These are phyloP conservation scores for Nicotiana rustica DNA, from an alignment of 305 asterid genomes.

Conservation along the genomic window DNA sequence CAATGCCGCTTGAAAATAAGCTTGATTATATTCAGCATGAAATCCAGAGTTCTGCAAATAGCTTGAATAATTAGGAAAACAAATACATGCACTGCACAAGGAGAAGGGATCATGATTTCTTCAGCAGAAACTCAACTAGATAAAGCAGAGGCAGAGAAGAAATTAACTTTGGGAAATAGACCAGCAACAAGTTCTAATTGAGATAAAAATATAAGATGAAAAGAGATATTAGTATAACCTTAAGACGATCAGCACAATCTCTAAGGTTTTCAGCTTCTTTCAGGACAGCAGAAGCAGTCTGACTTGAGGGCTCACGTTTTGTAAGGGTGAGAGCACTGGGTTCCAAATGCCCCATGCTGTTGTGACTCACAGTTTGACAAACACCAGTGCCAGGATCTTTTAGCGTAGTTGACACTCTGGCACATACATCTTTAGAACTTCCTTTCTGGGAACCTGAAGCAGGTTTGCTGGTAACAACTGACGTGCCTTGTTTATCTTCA, in stretches of 20 bases:
- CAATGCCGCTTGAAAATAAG: slow-evolving; percentile 79
- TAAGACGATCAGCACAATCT: slow-evolving; percentile 73
- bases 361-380: slow-evolving; percentile 49
- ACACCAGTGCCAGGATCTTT: slow-evolving; percentile 48
- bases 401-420: slow-evolving; percentile 51
- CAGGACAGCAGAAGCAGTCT: slow-evolving; percentile 52
- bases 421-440: slow-evolving; percentile 46
- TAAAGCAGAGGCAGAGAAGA: slow-evolving; percentile 31
- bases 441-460: slow-evolving; percentile 53
- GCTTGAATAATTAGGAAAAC: slow-evolving; percentile 25
- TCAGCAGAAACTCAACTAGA: slow-evolving; percentile 23
- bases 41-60: slow-evolving; percentile 77
- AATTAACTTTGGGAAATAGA: slow-evolving; percentile 9
- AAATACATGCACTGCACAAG: background rate
- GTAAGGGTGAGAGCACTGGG: slow-evolving; percentile 44
- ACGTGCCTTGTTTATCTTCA: slow-evolving; percentile 53
- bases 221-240: slow-evolving; percentile 57
- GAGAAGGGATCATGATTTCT: background rate
- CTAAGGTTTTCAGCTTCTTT: slow-evolving; percentile 83
- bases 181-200: slow-evolving; percentile 16
- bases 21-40: slow-evolving; percentile 72
- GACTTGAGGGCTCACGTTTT: slow-evolving; percentile 52
- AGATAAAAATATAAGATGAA: slow-evolving; percentile 20
- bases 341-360: slow-evolving; percentile 42
- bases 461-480: slow-evolving; percentile 47